Conservation (phyloP, 768 basidiomycete genomes). For the Russula dissimulans region DNA sequence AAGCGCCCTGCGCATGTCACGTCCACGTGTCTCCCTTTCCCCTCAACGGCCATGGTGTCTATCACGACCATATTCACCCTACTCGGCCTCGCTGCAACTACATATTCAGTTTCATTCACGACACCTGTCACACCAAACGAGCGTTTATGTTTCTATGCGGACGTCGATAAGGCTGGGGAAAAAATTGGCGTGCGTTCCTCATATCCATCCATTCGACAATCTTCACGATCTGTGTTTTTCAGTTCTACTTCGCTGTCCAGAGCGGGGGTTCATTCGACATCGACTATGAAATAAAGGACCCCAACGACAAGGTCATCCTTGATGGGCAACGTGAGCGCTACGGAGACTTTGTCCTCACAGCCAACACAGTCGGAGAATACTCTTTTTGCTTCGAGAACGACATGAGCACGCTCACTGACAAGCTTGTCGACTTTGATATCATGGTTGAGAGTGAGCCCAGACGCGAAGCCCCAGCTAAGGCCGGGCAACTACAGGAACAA, state of each 20-base stretch:
- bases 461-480: slow-evolving; percentile 78
- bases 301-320: slow-evolving; percentile 77
- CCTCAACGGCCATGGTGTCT: slow-evolving; percentile 12
- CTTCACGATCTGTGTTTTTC: background rate
- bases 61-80: slow-evolving; percentile 10
- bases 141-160: slow-evolving; percentile 87
- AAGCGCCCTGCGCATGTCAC: background rate
- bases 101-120: slow-evolving; percentile 59
- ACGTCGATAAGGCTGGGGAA: slow-evolving; percentile 91
- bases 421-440: slow-evolving; percentile 92
- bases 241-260: slow-evolving; percentile 99
- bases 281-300: slow-evolving; percentile 89
- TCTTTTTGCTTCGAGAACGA: slow-evolving; percentile 98
- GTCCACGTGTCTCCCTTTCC: slow-evolving; percentile 8
- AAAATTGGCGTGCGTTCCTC: slow-evolving; percentile 67
- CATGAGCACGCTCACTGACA: slow-evolving; percentile 89
- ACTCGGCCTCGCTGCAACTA: slow-evolving; percentile 20
- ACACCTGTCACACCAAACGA: slow-evolving; percentile 73
- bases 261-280: slow-evolving; percentile 96
- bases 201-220: too few species aligned
- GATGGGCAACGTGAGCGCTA: slow-evolving; percentile 86
- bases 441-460: slow-evolving; percentile 98
- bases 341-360: slow-evolving; percentile 96
- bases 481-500: slow-evolving; percentile 83
- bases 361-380: slow-evolving; percentile 84